Conservation (phyloP, 1,139 yeast species). For the Lodderomyces metapsilosis region DNA sequence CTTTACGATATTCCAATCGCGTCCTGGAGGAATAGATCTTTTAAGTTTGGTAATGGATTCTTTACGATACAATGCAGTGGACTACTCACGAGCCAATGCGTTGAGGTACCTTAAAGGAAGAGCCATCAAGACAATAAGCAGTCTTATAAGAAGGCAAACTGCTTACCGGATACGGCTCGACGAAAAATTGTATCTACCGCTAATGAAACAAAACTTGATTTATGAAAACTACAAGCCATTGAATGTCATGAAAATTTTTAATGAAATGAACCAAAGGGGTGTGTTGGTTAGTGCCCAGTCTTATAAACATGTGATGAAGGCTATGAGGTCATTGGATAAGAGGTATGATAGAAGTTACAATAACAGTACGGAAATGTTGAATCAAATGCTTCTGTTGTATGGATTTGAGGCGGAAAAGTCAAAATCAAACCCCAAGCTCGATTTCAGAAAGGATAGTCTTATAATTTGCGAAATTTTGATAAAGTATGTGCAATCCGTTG, state of each 20-base stretch:
- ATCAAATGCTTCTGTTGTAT: slow-evolving; percentile 6
- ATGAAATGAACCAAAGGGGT: slow-evolving; percentile 5
- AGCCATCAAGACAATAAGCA: neutral
- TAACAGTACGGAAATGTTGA: slow-evolving; percentile 7
- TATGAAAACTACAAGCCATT: neutral
- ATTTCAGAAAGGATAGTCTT: slow-evolving; percentile 4
- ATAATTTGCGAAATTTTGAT: slow-evolving; percentile 6
- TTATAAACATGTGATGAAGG: slow-evolving; percentile 4
- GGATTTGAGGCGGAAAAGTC: slow-evolving; percentile 4
- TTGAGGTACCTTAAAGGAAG: neutral
- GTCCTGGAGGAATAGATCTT: neutral
- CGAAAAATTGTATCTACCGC: slow-evolving; percentile 5
- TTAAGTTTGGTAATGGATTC: neutral
- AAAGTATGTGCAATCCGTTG: slow-evolving; percentile 6
- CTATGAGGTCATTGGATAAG: slow-evolving; percentile 3
- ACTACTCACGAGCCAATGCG: neutral
- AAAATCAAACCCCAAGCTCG: slow-evolving; percentile 2
- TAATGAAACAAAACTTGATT: neutral
- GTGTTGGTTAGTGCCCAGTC: slow-evolving; percentile 7
- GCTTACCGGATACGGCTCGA: neutral
- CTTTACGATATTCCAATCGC: slow-evolving; percentile 3
- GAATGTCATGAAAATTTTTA: slow-evolving; percentile 1
- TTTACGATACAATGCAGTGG: neutral
- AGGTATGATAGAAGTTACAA: neutral
- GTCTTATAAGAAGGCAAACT: neutral